Evolutionary conservation across 2,329 filamentous ascomycete genomes (phyloP).

Genomic region (Trichophyton verrucosum): DNA sequence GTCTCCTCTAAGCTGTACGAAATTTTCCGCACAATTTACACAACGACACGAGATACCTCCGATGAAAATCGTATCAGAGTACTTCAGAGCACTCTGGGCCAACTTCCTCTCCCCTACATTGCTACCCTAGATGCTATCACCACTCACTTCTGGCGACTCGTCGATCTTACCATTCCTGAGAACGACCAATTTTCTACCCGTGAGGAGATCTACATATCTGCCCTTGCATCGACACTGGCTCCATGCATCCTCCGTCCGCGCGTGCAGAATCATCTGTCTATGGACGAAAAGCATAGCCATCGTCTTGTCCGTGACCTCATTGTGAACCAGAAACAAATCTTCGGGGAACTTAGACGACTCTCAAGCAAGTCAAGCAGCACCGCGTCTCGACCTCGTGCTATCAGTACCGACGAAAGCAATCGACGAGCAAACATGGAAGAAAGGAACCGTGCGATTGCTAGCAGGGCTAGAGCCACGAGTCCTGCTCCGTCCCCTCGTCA

Average conservation of each 20-base stretch:
- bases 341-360: slow-evolving; percentile 80
- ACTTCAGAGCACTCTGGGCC: slow-evolving; percentile 87
- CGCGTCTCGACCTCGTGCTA: slow-evolving; percentile 58
- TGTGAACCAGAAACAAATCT: slow-evolving; percentile 86
- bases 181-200: slow-evolving; percentile 79
- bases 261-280: slow-evolving; percentile 74
- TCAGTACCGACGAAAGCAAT: slow-evolving; percentile 92
- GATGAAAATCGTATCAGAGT: slow-evolving; percentile 75
- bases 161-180: slow-evolving; percentile 91
- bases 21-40: slow-evolving; percentile 95
- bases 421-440: slow-evolving; percentile 90
- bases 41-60: slow-evolving; percentile 59
- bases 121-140: slow-evolving; percentile 96
- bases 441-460: slow-evolving; percentile 64
- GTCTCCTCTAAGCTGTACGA: slow-evolving; percentile 98
- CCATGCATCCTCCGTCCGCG: slow-evolving; percentile 82
- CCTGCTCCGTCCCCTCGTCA: slow-evolving; percentile 48
- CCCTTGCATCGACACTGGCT: slow-evolving; percentile 62
- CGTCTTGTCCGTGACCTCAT: slow-evolving; percentile 86
- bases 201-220: slow-evolving; percentile 69
- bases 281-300: slow-evolving; percentile 90
- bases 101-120: slow-evolving; percentile 91
- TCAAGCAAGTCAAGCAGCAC: slow-evolving; percentile 23
- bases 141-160: slow-evolving; percentile 93
- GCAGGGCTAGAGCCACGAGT: slow-evolving; percentile 60